Conservation (phyloP, 441 rosid species). For the Bruguiera hainesii region DNA sequence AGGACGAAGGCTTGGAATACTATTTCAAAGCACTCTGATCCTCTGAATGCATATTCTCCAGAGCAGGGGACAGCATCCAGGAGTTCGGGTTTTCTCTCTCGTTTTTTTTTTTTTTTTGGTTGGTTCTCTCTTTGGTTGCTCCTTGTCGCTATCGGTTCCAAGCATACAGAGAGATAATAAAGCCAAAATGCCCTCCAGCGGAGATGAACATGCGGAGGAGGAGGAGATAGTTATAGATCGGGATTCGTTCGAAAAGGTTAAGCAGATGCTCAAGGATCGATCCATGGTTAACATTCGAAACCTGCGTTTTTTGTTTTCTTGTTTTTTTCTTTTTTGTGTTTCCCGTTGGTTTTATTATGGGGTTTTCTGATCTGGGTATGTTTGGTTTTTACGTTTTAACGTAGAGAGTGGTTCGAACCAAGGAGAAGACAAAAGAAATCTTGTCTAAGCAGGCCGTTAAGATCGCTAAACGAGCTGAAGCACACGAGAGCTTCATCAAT, state of each 20-base stretch:
- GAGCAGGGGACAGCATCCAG: too few species aligned
- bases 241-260: conserved; percentile 39
- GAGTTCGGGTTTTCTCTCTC: too few species aligned
- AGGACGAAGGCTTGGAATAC: too few species aligned
- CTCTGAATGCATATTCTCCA: too few species aligned
- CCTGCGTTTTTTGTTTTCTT: not conserved
- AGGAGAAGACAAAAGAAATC: conserved; percentile 81
- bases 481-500: conserved; percentile 78
- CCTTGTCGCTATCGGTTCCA: not conserved
- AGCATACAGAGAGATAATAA: not conserved
- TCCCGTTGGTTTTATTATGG: conserved; percentile 4
- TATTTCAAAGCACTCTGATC: too few species aligned
- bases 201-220: conserved; percentile 23
- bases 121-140: not conserved
- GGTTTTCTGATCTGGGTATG: conserved; percentile 23
- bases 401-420: conserved; percentile 74
- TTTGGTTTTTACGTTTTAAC: conserved; percentile 4
- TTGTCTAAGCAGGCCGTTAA: conserved; percentile 86
- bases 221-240: conserved; percentile 40
- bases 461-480: conserved; percentile 94
- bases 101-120: not conserved
- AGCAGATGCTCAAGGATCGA: conserved; percentile 57
- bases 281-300: conserved; percentile 47
- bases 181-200: conserved; percentile 41
- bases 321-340: not conserved